These are phyloP conservation scores for Eutrema japonicum DNA, from an alignment of 345 rosid genomes.

Conservation along the genomic window DNA sequence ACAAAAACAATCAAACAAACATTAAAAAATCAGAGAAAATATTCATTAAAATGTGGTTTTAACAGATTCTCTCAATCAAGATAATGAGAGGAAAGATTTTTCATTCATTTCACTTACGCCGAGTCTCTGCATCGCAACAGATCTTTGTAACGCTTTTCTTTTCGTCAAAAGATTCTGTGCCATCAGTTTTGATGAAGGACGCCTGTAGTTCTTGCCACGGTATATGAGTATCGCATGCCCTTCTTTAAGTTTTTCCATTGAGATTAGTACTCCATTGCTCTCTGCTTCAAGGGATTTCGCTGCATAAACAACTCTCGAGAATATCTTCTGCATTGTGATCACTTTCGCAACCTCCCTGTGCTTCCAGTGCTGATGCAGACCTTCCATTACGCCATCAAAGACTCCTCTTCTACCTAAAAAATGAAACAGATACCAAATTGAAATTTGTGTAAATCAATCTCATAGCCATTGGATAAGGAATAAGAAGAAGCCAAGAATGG, in stretches of 20 bases:
- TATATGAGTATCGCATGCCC: constrained; percentile 78
- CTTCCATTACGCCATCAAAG: constrained; percentile 85
- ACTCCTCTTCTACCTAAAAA: constrained; percentile 80
- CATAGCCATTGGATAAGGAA: neutral
- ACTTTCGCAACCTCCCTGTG: constrained; percentile 81
- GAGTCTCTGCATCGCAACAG: constrained; percentile 73
- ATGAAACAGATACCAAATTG: constrained; percentile 1
- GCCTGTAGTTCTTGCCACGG: constrained; percentile 86
- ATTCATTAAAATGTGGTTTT: neutral
- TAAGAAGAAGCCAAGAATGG: constrained; percentile 17
- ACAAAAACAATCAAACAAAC: neutral
- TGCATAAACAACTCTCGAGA: constrained; percentile 60
- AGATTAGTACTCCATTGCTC: constrained; percentile 77
- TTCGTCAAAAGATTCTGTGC: constrained; percentile 68
- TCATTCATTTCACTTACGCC: constrained; percentile 60
- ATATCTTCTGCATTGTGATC: constrained; percentile 71
- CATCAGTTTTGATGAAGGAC: constrained; percentile 63
- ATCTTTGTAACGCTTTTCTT: constrained; percentile 68
- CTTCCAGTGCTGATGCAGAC: constrained; percentile 93
- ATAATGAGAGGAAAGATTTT: neutral
- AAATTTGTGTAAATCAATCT: constrained; percentile 1
- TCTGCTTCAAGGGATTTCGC: constrained; percentile 75
- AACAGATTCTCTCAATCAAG: neutral
- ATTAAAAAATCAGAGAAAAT: neutral
- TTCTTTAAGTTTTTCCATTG: constrained; percentile 68